These are phyloP conservation scores for Theileria luwenshuni DNA, from an alignment of 169 alveolate species.

Conservation along the genomic window DNA sequence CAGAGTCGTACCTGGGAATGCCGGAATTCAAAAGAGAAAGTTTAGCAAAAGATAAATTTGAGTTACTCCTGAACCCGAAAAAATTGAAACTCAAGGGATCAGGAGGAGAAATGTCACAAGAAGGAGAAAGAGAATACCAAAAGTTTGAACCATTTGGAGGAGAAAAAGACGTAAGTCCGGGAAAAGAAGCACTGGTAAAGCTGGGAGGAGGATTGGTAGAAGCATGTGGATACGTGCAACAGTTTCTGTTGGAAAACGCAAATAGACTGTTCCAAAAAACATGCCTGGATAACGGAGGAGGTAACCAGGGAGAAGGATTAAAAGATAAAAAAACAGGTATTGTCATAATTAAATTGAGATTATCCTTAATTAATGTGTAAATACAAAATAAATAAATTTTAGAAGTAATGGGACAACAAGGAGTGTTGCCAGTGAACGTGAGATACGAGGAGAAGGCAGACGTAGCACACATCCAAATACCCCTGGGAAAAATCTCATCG, in stretches of 20 bases:
- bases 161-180: slow-evolving; percentile 3
- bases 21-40: neutral
- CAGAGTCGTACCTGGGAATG: slow-evolving; percentile 10
- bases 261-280: slow-evolving; percentile 7
- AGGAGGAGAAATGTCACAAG: slow-evolving; percentile 12
- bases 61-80: slow-evolving; percentile 22
- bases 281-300: neutral
- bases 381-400: neutral
- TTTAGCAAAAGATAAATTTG: slow-evolving; percentile 25
- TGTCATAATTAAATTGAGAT: no score
- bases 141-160: slow-evolving; percentile 6
- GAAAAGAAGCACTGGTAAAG: slow-evolving; percentile 7
- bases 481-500: slow-evolving; percentile 42
- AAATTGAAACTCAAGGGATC: neutral
- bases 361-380: no score
- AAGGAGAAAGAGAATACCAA: neutral
- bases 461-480: slow-evolving; percentile 45
- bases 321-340: neutral
- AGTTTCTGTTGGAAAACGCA: slow-evolving; percentile 11
- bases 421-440: slow-evolving; percentile 48
- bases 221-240: slow-evolving; percentile 17
- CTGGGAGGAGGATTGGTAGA: slow-evolving; percentile 14
- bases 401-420: neutral
- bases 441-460: slow-evolving; percentile 39
- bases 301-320: neutral